Evolutionary conservation across 768 basidiomycete genomes (phyloP).

Genomic region (Kwoniella sp.): DNA sequence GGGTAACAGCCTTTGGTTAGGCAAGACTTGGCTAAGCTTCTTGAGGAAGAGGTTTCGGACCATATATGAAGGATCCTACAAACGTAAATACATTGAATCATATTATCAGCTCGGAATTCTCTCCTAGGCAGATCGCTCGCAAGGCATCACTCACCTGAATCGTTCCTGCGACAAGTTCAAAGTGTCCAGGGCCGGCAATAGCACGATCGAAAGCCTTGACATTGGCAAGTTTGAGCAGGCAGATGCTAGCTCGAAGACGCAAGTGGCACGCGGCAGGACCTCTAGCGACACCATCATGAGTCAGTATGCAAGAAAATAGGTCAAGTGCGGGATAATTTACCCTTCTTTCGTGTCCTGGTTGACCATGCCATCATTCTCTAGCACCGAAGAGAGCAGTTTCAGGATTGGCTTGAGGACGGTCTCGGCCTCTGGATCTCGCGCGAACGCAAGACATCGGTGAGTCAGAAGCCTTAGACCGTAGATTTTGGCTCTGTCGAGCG

Average conservation of each 20-base stretch:
- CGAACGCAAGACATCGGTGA: conserved; percentile 75
- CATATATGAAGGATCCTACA: conserved; percentile 79
- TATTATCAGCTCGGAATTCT: not conserved
- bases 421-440: conserved; percentile 59
- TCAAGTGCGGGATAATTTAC: conserved; percentile 59
- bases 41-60: conserved; percentile 77
- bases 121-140: not conserved
- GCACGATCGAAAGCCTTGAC: conserved; percentile 62
- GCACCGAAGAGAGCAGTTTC: conserved; percentile 72
- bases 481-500: conserved; percentile 69
- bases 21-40: conserved; percentile 71
- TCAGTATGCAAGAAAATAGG: not conserved
- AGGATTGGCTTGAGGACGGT: conserved; percentile 75
- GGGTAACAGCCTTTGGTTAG: conserved; percentile 66
- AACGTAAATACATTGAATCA: not conserved
- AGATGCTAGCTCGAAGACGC: conserved; percentile 78
- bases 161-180: conserved; percentile 70
- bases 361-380: conserved; percentile 71
- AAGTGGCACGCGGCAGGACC: conserved; percentile 68
- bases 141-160: conserved; percentile 66
- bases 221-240: conserved; percentile 71
- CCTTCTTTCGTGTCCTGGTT: conserved; percentile 63
- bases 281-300: conserved; percentile 58
- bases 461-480: conserved; percentile 77
- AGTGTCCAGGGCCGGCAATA: conserved; percentile 62